phyloP scores from a whole-genome alignment of 2,329 filamentous ascomycete species.

The Paecilomyces formosus region DNA sequence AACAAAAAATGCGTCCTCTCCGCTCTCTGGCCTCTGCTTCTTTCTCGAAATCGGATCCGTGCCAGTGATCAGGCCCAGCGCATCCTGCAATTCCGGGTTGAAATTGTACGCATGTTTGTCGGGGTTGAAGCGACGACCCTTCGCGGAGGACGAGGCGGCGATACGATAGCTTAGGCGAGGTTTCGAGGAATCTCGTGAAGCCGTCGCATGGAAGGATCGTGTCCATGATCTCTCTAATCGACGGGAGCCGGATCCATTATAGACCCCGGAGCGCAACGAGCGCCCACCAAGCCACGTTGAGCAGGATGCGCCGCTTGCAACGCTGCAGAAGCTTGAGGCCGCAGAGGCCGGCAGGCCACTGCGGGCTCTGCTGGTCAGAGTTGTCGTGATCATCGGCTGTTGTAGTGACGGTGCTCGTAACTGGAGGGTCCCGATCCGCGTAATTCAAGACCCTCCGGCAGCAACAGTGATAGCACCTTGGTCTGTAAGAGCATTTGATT shows the following conservation, averaged over 20 bases:
- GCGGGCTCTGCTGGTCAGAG: conserved; percentile 22
- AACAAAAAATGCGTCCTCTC: conserved; percentile 95
- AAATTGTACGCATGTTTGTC: conserved; percentile 66
- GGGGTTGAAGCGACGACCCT: conserved; percentile 61
- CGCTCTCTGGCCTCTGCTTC: conserved; percentile 63
- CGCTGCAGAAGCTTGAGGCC: conserved; percentile 13
- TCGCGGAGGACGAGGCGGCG: conserved; percentile 68
- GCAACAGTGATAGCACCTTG: not conserved
- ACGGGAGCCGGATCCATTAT: not conserved
- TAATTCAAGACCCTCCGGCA: conserved; percentile 13
- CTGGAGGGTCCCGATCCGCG: conserved; percentile 10
- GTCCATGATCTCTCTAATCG: not conserved
- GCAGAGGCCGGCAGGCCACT: conserved; percentile 31
- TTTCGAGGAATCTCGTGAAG: conserved; percentile 12
- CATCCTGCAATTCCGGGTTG: conserved; percentile 42
- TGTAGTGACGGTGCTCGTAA: conserved; percentile 11
- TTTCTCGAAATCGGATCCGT: conserved; percentile 49
- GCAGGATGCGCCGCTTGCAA: not conserved
- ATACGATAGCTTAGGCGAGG: conserved; percentile 57
- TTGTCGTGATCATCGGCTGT: conserved; percentile 24
- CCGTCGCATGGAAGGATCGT: conserved; percentile 22
- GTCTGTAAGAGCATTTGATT: conserved; percentile 11
- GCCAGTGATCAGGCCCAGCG: conserved; percentile 27
- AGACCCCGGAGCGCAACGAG: not conserved
- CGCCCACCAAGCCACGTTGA: not conserved